Percentiles rank a stretch among this genome's conserved stretches.
Evolutionary conservation across 2,329 filamentous ascomycete genomes (phyloP).

Genomic region (Paracorniculantispora psalliotae): DNA sequence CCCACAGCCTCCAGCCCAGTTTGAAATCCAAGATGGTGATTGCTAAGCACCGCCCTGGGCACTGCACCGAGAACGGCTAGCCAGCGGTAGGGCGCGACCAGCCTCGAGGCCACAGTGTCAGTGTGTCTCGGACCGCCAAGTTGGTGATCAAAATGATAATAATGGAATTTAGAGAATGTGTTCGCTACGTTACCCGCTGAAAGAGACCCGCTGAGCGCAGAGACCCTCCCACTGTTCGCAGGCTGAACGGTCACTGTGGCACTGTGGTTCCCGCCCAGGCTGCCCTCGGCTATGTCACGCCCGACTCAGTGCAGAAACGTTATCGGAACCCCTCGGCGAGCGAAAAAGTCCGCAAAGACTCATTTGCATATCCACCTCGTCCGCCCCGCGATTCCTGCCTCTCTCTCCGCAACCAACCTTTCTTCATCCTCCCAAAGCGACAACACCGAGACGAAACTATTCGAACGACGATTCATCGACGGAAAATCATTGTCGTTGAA

Average conservation of each 20-base stretch:
- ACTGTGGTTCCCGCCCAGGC: no score
- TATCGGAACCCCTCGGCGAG: conserved; percentile 14
- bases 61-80: background rate
- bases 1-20: background rate
- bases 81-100: background rate
- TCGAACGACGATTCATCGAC: background rate
- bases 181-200: background rate
- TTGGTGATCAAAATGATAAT: no score
- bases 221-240: background rate
- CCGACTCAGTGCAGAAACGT: background rate
- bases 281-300: background rate
- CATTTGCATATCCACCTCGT: conserved; percentile 1
- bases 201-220: background rate
- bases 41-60: background rate
- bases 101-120: background rate
- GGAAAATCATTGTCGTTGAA: background rate
- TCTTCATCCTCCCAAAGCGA: background rate
- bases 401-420: conserved; percentile 8
- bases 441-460: background rate
- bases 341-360: conserved; percentile 11
- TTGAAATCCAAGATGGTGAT: background rate
- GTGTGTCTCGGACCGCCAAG: background rate
- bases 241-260: background rate
- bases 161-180: background rate
- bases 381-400: conserved; percentile 12